Conservation (phyloP, 108 stramenopile species). For the Poteriospumella lacustris region DNA sequence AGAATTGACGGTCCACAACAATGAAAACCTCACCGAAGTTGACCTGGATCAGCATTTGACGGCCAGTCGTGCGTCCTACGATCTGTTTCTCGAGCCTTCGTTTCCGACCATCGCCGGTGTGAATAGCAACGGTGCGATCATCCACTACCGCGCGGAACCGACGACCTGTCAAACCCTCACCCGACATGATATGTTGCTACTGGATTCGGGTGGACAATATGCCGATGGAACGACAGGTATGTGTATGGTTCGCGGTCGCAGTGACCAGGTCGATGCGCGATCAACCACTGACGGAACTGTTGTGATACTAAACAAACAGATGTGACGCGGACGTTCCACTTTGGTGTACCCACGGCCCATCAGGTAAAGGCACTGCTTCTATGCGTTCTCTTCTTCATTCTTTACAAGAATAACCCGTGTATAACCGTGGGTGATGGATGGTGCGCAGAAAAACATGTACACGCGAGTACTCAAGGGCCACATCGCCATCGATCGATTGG, state of each 20-base stretch:
- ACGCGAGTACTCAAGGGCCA: conserved; percentile 93
- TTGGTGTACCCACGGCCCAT: conserved; percentile 69
- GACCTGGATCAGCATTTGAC: background rate
- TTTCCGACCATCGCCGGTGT: conserved; percentile 96
- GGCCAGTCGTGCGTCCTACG: background rate
- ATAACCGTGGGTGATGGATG: no score
- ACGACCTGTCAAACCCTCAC: background rate
- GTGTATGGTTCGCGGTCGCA: no score
- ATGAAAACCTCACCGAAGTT: background rate
- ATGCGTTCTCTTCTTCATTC: no score
- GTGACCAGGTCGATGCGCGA: no score
- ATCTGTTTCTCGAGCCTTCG: conserved; percentile 35
- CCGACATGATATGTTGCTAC: conserved; percentile 4
- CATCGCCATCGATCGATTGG: conserved; percentile 76
- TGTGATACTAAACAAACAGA: no score
- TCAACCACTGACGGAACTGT: no score
- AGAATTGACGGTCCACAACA: background rate
- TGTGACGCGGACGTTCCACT: conserved; percentile 88
- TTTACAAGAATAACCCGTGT: no score
- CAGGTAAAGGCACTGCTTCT: no score
- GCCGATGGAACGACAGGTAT: conserved; percentile 79
- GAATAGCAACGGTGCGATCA: conserved; percentile 88
- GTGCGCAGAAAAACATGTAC: conserved; percentile 43
- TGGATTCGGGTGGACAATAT: conserved; percentile 71
- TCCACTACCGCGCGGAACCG: conserved; percentile 65